Percentiles rank a stretch among this genome's conserved stretches.
Evolutionary conservation across 305 asterid species (phyloP).

Genomic region (Rubia peregrina): DNA sequence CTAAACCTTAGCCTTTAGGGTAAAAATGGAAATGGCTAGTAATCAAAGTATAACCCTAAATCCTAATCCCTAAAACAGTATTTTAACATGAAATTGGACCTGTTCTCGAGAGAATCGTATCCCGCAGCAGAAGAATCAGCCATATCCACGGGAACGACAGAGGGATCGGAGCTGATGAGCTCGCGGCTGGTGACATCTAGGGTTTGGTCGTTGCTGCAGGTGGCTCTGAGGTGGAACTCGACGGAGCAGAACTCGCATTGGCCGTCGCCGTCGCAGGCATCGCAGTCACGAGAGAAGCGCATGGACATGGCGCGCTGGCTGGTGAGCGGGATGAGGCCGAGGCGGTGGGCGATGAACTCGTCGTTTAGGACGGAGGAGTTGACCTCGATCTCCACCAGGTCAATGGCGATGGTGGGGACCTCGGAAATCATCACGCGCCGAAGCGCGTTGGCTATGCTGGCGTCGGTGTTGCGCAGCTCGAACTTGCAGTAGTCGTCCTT

Average conservation of each 20-base stretch:
- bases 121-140: slow-evolving; percentile 48
- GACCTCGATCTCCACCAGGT: slow-evolving; percentile 91
- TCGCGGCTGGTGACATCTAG: slow-evolving; percentile 90
- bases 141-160: slow-evolving; percentile 77
- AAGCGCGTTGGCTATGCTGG: slow-evolving; percentile 93
- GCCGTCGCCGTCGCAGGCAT: slow-evolving; percentile 97
- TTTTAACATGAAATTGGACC: slow-evolving; percentile 24
- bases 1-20: no score
- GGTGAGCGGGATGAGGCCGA: slow-evolving; percentile 76
- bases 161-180: slow-evolving; percentile 75
- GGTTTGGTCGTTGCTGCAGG: slow-evolving; percentile 70
- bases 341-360: slow-evolving; percentile 90
- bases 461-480: slow-evolving; percentile 92
- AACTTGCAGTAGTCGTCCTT: slow-evolving; percentile 69
- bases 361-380: slow-evolving; percentile 86
- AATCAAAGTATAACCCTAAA: not conserved
- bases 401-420: slow-evolving; percentile 90
- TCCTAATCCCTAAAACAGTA: no score
- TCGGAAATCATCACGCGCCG: slow-evolving; percentile 99
- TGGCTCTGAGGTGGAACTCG: slow-evolving; percentile 77
- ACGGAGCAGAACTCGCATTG: slow-evolving; percentile 97
- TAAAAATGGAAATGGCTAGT: not conserved
- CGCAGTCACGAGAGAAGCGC: slow-evolving; percentile 97
- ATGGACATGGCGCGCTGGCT: slow-evolving; percentile 94
- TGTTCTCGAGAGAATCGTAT: slow-evolving; percentile 42